phyloP scores from a whole-genome alignment of 495 filamentous ascomycete genomes.

The Trichoderma virens region DNA sequence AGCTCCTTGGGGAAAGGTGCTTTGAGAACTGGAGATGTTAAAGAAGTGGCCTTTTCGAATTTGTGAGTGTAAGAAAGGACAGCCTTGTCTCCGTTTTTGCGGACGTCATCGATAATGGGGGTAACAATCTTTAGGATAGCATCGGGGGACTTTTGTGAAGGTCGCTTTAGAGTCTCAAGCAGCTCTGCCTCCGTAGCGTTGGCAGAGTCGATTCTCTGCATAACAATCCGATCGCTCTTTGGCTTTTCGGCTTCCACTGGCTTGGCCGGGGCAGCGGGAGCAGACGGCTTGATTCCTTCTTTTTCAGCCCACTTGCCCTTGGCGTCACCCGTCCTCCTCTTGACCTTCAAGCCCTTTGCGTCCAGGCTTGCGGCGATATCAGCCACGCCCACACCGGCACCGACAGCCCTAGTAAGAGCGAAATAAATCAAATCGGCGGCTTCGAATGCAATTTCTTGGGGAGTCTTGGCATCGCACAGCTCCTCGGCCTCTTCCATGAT shows the following conservation, averaged over 20 bases:
- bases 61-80: constrained; percentile 90
- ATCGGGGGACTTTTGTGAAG: constrained; percentile 87
- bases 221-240: constrained; percentile 61
- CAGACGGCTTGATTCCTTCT: constrained; percentile 51
- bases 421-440: constrained; percentile 95
- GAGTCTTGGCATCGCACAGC: constrained; percentile 74
- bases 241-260: constrained; percentile 37
- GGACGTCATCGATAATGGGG: constrained; percentile 84
- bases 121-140: constrained; percentile 80
- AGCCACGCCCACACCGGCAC: constrained; percentile 71
- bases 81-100: constrained; percentile 71
- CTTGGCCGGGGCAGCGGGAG: constrained; percentile 23
- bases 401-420: constrained; percentile 78
- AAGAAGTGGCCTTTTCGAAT: constrained; percentile 88
- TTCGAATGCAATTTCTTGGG: constrained; percentile 83
- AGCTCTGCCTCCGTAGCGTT: constrained; percentile 54
- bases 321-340: constrained; percentile 83
- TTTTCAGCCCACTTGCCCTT: constrained; percentile 85
- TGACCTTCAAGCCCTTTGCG: constrained; percentile 88
- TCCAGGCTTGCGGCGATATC: constrained; percentile 90
- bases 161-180: constrained; percentile 65
- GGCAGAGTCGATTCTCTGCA: constrained; percentile 68
- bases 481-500: constrained; percentile 98
- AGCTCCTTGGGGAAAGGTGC: constrained; percentile 78
- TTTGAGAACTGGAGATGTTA: constrained; percentile 78